phyloP scores from a whole-genome alignment of 352 stramenopile genomes.

The Pythium oligandrum region DNA sequence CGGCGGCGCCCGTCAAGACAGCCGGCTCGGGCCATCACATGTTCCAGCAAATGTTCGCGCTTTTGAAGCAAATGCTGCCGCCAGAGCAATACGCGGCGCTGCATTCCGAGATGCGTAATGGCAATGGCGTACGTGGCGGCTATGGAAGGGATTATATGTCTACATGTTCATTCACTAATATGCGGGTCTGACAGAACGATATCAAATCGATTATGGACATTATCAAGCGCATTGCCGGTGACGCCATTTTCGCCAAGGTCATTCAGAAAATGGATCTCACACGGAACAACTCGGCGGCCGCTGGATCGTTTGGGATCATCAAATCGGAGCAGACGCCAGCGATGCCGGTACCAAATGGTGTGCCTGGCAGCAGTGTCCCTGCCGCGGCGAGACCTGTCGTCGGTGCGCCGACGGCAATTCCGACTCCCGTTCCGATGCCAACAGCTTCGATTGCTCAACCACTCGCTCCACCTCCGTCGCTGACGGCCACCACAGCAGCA shows the following conservation, averaged over 20 bases:
- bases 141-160: slow-evolving; percentile 2
- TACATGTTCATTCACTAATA: slow-evolving; percentile 5
- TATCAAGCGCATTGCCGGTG: slow-evolving; percentile 80
- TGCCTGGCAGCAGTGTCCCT: too few species aligned
- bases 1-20: slow-evolving; percentile 28
- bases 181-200: slow-evolving; percentile 75
- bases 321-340: slow-evolving; percentile 15
- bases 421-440: too few species aligned
- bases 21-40: slow-evolving; percentile 72
- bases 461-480: too few species aligned
- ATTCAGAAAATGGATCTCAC: slow-evolving; percentile 84
- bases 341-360: slow-evolving; percentile 2
- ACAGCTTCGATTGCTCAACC: too few species aligned
- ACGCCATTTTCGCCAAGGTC: slow-evolving; percentile 74
- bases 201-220: slow-evolving; percentile 87
- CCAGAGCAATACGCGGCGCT: slow-evolving; percentile 77
- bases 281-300: slow-evolving; percentile 39
- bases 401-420: too few species aligned
- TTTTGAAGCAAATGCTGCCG: slow-evolving; percentile 79
- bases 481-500: not conserved
- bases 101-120: slow-evolving; percentile 80
- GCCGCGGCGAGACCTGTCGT: too few species aligned
- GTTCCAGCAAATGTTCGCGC: slow-evolving; percentile 85
- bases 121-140: slow-evolving; percentile 49
- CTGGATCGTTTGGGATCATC: slow-evolving; percentile 27